Percentiles rank a stretch among this genome's conserved stretches.
These are phyloP conservation scores for Malassezia sympodialis DNA, from an alignment of 1,284 basidiomycete genomes.

Conservation along the genomic window DNA sequence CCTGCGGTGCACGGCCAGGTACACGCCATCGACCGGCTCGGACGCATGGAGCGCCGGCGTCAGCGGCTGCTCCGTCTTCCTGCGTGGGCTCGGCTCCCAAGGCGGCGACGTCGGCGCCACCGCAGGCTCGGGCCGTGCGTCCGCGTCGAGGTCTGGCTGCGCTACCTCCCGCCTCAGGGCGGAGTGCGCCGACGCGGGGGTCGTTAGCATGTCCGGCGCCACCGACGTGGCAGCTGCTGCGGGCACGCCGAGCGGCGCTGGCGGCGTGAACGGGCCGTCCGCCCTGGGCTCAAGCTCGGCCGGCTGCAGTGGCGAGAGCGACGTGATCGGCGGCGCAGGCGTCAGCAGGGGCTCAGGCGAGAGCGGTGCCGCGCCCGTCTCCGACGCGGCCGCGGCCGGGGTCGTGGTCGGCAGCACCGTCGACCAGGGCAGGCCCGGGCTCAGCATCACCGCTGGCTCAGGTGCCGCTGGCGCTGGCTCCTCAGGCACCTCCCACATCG, in stretches of 20 bases:
- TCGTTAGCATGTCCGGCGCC: too few species aligned
- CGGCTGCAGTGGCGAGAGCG: background rate
- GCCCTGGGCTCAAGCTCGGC: background rate
- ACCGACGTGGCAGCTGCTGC: too few species aligned
- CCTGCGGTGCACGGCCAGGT: slow-evolving; percentile 15
- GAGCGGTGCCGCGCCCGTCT: background rate
- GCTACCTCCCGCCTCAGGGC: too few species aligned
- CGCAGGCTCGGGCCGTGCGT: too few species aligned
- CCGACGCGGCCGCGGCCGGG: background rate
- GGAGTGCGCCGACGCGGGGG: too few species aligned
- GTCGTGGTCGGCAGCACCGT: background rate
- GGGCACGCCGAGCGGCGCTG: too few species aligned
- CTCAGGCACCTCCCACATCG: background rate
- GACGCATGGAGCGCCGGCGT: background rate
- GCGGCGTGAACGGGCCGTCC: background rate
- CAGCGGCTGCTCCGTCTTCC: background rate
- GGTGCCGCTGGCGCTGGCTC: background rate
- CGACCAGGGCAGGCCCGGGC: background rate
- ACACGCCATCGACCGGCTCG: background rate
- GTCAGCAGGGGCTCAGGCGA: background rate
- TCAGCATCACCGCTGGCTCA: background rate
- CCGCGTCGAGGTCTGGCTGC: too few species aligned
- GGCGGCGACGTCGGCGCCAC: background rate
- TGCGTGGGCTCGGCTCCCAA: too few species aligned
- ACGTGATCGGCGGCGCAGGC: background rate